These are phyloP conservation scores for Gremmenia infestans DNA, from an alignment of 2,329 filamentous ascomycete species.

Conservation along the genomic window DNA sequence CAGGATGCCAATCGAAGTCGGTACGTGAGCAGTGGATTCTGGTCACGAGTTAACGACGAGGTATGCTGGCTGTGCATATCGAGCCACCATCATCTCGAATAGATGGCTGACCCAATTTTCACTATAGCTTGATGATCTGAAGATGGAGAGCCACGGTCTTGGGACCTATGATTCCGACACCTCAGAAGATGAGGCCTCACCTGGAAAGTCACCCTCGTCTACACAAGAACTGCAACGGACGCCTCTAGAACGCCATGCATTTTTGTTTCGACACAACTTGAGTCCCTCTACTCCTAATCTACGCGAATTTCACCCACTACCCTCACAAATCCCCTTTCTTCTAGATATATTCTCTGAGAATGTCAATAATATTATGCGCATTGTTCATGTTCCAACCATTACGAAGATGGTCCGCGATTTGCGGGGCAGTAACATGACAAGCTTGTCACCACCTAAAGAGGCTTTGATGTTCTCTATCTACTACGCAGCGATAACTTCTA, in stretches of 20 bases:
- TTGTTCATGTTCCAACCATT: slow-evolving; percentile 44
- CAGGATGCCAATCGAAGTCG: slow-evolving; percentile 35
- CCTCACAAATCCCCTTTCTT: slow-evolving; percentile 51
- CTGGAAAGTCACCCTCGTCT: slow-evolving; percentile 25
- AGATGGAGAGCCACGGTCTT: slow-evolving; percentile 35
- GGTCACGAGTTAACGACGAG: slow-evolving; percentile 52
- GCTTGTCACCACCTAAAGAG: slow-evolving; percentile 41
- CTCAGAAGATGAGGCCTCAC: slow-evolving; percentile 36
- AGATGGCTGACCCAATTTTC: slow-evolving; percentile 17
- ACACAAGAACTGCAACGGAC: slow-evolving; percentile 39
- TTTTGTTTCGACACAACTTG: slow-evolving; percentile 46
- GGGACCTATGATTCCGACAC: slow-evolving; percentile 33
- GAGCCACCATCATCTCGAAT: neutral
- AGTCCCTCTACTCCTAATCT: slow-evolving; percentile 29
- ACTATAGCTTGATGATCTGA: slow-evolving; percentile 40
- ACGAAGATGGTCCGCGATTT: slow-evolving; percentile 35
- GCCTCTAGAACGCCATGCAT: slow-evolving; percentile 44
- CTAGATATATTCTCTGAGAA: slow-evolving; percentile 47
- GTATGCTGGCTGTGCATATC: slow-evolving; percentile 30
- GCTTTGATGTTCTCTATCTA: slow-evolving; percentile 54
- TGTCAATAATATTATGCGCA: slow-evolving; percentile 41
- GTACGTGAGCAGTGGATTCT: slow-evolving; percentile 50
- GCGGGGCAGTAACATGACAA: slow-evolving; percentile 29
- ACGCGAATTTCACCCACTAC: slow-evolving; percentile 43
- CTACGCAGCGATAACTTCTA: slow-evolving; percentile 49